Evolutionary conservation across 176 grass and related monocot genomes (phyloP).

Genomic region (Tillandsia fasciculata): DNA sequence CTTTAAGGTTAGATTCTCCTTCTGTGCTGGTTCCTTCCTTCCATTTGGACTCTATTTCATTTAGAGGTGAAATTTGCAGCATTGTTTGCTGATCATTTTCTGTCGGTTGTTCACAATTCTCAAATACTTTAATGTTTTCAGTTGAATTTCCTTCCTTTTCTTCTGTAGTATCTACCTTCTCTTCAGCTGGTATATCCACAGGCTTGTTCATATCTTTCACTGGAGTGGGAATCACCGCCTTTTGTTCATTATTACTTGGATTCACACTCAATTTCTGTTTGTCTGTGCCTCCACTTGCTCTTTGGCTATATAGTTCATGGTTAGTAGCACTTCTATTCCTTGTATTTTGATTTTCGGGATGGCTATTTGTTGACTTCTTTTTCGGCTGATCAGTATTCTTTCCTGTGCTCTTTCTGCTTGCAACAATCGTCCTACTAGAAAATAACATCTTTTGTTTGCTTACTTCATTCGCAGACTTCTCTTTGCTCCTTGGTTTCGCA

Average conservation of each 20-base stretch:
- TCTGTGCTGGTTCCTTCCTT: constrained; percentile 22
- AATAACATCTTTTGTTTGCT: constrained; percentile 13
- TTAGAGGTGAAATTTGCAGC: neutral
- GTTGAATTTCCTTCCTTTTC: neutral
- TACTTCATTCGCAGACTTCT: neutral
- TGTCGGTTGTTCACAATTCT: neutral
- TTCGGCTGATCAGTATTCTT: constrained; percentile 20
- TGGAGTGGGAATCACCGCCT: neutral
- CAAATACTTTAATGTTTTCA: constrained; percentile 7
- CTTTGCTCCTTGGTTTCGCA: neutral
- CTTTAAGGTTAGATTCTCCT: constrained; percentile 1
- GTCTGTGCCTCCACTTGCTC: constrained; percentile 5
- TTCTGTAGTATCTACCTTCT: constrained; percentile 13
- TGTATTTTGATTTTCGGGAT: constrained; percentile 14
- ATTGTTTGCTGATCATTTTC: neutral
- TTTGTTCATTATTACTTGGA: constrained; percentile 2
- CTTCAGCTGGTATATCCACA: neutral
- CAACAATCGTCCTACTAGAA: constrained; percentile 1
- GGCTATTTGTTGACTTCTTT: constrained; percentile 11
- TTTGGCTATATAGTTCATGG: constrained; percentile 9
- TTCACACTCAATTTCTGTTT: constrained; percentile 14
- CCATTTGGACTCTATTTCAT: constrained; percentile 17
- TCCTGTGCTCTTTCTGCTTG: constrained; percentile 8
- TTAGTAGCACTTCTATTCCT: constrained; percentile 15
- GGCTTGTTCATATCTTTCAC: neutral